Conservation (phyloP, 1,284 basidiomycete genomes). For the Apiotrichum montevideense region DNA sequence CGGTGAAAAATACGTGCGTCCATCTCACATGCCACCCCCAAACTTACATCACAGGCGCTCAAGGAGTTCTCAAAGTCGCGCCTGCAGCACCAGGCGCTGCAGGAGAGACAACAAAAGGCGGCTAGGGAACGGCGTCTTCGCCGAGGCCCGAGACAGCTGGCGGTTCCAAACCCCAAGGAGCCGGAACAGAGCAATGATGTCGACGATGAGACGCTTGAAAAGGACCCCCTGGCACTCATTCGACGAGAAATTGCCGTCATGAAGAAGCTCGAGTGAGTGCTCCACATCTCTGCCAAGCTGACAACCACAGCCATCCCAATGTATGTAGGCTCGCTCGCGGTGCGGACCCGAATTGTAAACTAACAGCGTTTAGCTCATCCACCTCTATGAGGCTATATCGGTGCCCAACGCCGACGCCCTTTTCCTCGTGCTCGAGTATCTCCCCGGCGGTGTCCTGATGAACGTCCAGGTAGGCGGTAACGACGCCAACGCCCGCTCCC, state of each 20-base stretch:
- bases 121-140: slow-evolving; percentile 9
- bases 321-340: slow-evolving; percentile 18
- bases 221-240: slow-evolving; percentile 45
- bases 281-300: neutral
- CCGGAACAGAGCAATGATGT: neutral
- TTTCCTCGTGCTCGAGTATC: slow-evolving; percentile 53
- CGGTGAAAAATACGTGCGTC: slow-evolving; percentile 44
- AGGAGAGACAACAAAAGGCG: slow-evolving; percentile 25
- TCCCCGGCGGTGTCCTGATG: slow-evolving; percentile 52
- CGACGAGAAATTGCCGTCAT: slow-evolving; percentile 48
- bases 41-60: slow-evolving; percentile 32
- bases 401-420: slow-evolving; percentile 52
- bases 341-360: neutral
- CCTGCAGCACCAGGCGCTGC: slow-evolving; percentile 35
- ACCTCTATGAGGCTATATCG: slow-evolving; percentile 54
- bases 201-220: slow-evolving; percentile 11
- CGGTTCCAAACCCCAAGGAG: neutral
- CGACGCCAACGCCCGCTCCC: slow-evolving; percentile 37
- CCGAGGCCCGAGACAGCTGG: neutral
- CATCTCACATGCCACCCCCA: no score
- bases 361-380: slow-evolving; percentile 47
- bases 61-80: slow-evolving; percentile 49
- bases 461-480: slow-evolving; percentile 43
- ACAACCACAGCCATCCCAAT: slow-evolving; percentile 40
- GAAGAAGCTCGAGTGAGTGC: slow-evolving; percentile 49